Evolutionary conservation across 805 yeast species (phyloP).

Genomic region (Wickerhamomyces rabaulensis): DNA sequence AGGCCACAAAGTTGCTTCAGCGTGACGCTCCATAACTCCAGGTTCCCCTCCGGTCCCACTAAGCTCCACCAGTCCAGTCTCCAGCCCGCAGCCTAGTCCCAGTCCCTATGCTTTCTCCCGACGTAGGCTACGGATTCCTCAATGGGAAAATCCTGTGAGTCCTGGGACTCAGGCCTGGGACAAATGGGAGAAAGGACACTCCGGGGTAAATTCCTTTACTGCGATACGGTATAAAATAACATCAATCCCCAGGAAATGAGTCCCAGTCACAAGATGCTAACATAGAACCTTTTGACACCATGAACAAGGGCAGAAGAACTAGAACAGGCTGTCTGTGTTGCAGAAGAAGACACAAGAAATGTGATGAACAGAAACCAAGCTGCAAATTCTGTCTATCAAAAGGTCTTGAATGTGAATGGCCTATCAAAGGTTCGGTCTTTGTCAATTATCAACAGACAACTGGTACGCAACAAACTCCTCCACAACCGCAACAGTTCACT

Average conservation of each 20-base stretch:
- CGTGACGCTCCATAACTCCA: background rate
- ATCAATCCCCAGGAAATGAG: background rate
- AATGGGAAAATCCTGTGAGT: background rate
- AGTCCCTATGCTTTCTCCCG: background rate
- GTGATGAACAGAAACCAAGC: slow-evolving; percentile 44
- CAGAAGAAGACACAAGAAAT: slow-evolving; percentile 57
- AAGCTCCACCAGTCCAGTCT: background rate
- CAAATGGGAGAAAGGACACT: background rate
- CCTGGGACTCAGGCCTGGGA: background rate
- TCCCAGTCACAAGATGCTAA: background rate
- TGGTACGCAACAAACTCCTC: background rate
- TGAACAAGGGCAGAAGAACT: slow-evolving; percentile 26
- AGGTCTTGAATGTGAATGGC: slow-evolving; percentile 22
- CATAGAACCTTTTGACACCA: background rate
- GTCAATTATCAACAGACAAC: slow-evolving; percentile 7
- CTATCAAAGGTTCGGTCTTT: slow-evolving; percentile 14
- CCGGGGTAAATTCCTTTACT: background rate
- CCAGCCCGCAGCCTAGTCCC: too few relatives aligned
- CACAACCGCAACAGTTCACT: background rate
- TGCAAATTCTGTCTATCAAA: slow-evolving; percentile 40
- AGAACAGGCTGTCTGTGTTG: slow-evolving; percentile 55
- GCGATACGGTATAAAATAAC: background rate
- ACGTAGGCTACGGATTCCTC: background rate
- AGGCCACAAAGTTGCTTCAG: background rate
- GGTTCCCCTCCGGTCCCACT: background rate